Evolutionary conservation across 2,329 filamentous ascomycete species (phyloP), one percentile per base, ranked within the genome.

Genomic region (Pseudogymnoascus sp.): DNA sequence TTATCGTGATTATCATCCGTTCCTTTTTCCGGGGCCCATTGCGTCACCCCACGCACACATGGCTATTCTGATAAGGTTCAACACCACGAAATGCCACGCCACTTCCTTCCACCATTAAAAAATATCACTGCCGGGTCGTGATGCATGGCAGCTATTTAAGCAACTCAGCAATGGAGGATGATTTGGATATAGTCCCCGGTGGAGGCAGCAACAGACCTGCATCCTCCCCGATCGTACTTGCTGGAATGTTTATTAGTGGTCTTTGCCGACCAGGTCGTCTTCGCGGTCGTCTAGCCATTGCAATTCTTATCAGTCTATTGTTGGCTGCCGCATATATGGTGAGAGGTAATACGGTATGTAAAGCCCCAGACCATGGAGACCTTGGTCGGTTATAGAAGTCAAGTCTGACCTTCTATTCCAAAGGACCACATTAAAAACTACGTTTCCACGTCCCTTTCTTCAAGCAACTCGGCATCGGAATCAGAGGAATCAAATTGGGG

Each of bases 191-290:
- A 33, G 31, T 47, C 16, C 60, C 28, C 11, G 21, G 40, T 38
- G 35, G 6, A 8, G 61, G 40, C 47, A 38, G 47, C 16, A 64
- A 21, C 10, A 42, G 53, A 16, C 47, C 12, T 7, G 64, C 42
- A 18, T 64, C 31, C 38, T 67, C 65, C 1, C 63, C 66, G 7
- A 65, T 25, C 35, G 65, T 44, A 44, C 63, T 69, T 16, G 61
- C 65, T 28, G 28, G 44, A 33, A 66, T 67, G 28, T 10, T 67
- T 14, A 23, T 67, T 21, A 63, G 64, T 42, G 63, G 64, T 33
- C 44, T 70, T 6, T 60, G 65, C 42, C 63, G 67, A 21, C 68
- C 67, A 23, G 65, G 65, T 60, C 63, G 66, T 25, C 40, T 67
- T 44, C 65, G 67, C 16, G 63, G 64, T 28, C 60, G 65, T 21